Evolutionary conservation across 2,329 filamentous ascomycete genomes (phyloP).

Genomic region (Xylaria hypoxylon): DNA sequence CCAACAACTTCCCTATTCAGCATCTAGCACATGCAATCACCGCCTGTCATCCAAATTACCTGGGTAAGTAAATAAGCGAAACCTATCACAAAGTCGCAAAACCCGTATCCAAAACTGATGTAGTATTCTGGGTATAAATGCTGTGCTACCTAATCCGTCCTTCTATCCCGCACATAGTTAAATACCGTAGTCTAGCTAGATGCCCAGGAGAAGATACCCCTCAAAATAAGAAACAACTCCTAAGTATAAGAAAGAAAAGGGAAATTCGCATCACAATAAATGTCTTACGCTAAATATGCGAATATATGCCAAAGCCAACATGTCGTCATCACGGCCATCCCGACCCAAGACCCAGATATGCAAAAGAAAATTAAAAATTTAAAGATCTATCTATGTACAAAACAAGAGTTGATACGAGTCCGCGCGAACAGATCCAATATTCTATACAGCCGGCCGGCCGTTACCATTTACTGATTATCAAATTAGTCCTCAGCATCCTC

Average conservation of each 20-base stretch:
- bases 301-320: not conserved
- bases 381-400: conserved; percentile 14
- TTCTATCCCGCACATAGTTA: no score
- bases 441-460: not conserved
- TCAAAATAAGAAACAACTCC: not conserved
- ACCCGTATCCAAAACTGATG: no score
- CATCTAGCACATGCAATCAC: not conserved
- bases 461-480: not conserved
- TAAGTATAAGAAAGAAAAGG: not conserved
- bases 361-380: no score
- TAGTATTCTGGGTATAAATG: no score
- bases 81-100: no score
- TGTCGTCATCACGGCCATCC: not conserved
- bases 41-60: not conserved
- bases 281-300: not conserved
- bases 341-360: not conserved
- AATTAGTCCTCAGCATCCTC: conserved; percentile 19
- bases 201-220: not conserved
- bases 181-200: not conserved
- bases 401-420: not conserved
- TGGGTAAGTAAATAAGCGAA: not conserved
- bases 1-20: no score
- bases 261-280: not conserved
- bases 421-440: conserved; percentile 10
- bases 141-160: no score